A percentile compares a stretch with the other conserved stretches of the same genome.
phyloP scores from a whole-genome alignment of 768 basidiomycete genomes.

The Rhodocollybia butyracea region DNA sequence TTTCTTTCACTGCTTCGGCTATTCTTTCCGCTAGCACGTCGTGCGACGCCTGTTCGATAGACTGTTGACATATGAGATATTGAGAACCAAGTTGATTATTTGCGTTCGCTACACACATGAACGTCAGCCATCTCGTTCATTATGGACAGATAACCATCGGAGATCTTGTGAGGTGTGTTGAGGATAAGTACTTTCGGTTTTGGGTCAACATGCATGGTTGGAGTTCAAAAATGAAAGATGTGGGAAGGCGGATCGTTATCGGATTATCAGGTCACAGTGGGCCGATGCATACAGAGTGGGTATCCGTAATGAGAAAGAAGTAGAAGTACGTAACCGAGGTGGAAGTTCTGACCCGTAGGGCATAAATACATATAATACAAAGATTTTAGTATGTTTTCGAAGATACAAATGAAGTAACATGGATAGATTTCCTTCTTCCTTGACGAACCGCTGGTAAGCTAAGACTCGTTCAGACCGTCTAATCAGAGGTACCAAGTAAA shows the following conservation, averaged over 20 bases:
- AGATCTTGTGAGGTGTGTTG: not conserved
- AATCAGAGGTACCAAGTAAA: too few species aligned
- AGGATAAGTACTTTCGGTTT: conserved; percentile 7
- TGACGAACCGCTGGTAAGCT: too few species aligned
- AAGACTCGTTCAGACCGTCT: too few species aligned
- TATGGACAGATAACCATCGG: not conserved
- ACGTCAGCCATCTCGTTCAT: conserved; percentile 5
- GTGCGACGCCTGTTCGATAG: conserved; percentile 4
- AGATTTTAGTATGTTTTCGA: not conserved
- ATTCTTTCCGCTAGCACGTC: conserved; percentile 5
- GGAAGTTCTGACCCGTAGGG: not conserved
- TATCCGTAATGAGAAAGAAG: too few species aligned
- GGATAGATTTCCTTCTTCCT: not conserved
- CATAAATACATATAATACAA: not conserved
- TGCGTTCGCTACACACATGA: not conserved
- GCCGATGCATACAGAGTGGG: not conserved
- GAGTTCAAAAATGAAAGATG: not conserved
- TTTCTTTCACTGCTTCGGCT: conserved; percentile 1
- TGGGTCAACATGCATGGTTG: not conserved
- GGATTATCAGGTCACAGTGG: not conserved
- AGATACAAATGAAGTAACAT: not conserved
- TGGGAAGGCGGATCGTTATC: not conserved
- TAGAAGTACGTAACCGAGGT: too few species aligned
- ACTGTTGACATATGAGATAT: not conserved
- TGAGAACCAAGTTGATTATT: not conserved